These are phyloP conservation scores for Salix koriyanagi DNA, from an alignment of 345 rosid genomes.

Conservation along the genomic window DNA sequence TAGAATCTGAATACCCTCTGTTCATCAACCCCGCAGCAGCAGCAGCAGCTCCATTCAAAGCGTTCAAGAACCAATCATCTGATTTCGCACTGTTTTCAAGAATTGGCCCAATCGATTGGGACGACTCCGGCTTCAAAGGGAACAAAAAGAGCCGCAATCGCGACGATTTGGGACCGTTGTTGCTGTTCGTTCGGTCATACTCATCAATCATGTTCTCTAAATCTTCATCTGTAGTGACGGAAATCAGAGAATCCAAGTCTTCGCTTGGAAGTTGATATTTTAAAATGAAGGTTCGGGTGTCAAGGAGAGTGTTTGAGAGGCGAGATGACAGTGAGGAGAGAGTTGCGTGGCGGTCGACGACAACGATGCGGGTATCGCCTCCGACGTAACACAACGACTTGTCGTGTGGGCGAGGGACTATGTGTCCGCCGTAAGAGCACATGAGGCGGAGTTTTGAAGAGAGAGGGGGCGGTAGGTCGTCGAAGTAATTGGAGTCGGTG, in stretches of 20 bases:
- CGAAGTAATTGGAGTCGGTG: conserved; percentile 54
- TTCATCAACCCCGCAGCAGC: conserved; percentile 21
- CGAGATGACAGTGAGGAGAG: conserved; percentile 54
- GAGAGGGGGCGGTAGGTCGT: conserved; percentile 36
- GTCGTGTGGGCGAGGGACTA: conserved; percentile 88
- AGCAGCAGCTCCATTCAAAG: conserved; percentile 52
- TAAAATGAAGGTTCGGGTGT: conserved; percentile 66
- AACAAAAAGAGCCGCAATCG: conserved; percentile 66
- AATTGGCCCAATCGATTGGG: conserved; percentile 1
- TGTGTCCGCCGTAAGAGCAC: conserved; percentile 92
- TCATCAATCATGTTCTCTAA: conserved; percentile 95
- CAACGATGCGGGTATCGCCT: conserved; percentile 87
- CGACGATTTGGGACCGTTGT: conserved; percentile 43
- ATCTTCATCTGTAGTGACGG: conserved; percentile 91
- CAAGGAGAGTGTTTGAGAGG: conserved; percentile 59
- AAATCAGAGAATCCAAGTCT: conserved; percentile 87
- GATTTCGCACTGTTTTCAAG: background rate
- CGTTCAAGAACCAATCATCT: conserved; percentile 40
- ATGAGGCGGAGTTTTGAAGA: conserved; percentile 80
- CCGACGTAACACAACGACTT: conserved; percentile 82
- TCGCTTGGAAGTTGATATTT: conserved; percentile 93
- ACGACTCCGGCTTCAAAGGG: background rate
- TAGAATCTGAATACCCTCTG: conserved; percentile 71
- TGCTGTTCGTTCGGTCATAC: conserved; percentile 63
- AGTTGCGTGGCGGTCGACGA: conserved; percentile 65